Evolutionary conservation across 768 basidiomycete genomes (phyloP), one percentile per base, ranked within the genome.

Genomic region (Amanita pallidorosea): DNA sequence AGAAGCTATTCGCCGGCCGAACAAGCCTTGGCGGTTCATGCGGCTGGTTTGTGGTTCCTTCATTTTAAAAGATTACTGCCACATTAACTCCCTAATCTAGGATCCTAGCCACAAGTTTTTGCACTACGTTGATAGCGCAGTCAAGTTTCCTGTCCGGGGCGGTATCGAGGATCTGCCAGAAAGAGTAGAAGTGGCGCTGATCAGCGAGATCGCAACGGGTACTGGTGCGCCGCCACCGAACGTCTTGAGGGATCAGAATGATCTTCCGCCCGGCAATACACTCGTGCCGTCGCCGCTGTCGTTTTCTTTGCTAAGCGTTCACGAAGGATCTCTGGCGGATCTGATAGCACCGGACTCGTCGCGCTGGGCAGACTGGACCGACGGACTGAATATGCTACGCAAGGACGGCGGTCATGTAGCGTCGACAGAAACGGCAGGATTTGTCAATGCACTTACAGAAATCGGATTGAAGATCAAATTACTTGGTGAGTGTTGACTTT

Each of bases 311-410:
- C 64, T 89, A 47, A 83, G 77, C 52, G 72, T 79, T 6, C 79
- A 75, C 57, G 85, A 85, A 57, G 81, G 79, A 17, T 81, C 84
- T 2, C 61, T 90, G 52, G 88, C 85, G 4, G 86, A 90, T 61
- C 77, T 83, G 52, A 81, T 89, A 57, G 86, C 88, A 3, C 79
- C 83, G 25, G 81, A 91, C 63, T 75, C 79, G 47, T 80, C 82
- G 15, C 72, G 84, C 15, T 93, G 88, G 85, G 85, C 88, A 13
- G 92, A 95, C 67, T 95, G 92, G 92, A 89, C 89, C 2, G 92
- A 95, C 63, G 92, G 91, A 4, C 61, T 95, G 64, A 89, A 89
- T 58, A 87, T 94, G 81, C 74, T 94, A 37, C 72, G 88, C 36
- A 70, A 81, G 47, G 88, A 87, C 56, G 81, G 88, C 15, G 85